Evolutionary conservation across 495 filamentous ascomycete genomes (phyloP).

Genomic region (Xylaria palmicola): DNA sequence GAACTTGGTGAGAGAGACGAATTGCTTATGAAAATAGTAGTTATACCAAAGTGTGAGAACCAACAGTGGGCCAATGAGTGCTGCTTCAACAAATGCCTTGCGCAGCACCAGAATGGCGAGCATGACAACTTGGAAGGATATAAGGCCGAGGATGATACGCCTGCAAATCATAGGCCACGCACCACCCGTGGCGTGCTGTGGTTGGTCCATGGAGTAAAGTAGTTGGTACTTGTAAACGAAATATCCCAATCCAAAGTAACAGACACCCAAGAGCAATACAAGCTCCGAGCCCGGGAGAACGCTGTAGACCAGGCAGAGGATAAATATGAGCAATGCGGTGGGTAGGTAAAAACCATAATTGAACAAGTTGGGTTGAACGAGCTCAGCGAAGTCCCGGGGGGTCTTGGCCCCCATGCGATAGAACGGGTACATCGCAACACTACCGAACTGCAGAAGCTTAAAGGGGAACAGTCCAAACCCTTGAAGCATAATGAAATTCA

Average conservation of each 20-base stretch:
- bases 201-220: slow-evolving; percentile 96
- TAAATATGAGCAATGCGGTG: slow-evolving; percentile 84
- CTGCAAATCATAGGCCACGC: slow-evolving; percentile 97
- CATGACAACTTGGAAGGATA: slow-evolving; percentile 89
- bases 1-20: slow-evolving; percentile 83
- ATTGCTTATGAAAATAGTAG: slow-evolving; percentile 70
- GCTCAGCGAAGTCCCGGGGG: slow-evolving; percentile 84
- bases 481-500: slow-evolving; percentile 93
- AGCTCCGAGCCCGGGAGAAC: slow-evolving; percentile 80
- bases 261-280: slow-evolving; percentile 76
- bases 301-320: slow-evolving; percentile 93
- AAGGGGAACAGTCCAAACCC: slow-evolving; percentile 90
- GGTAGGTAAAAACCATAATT: slow-evolving; percentile 96
- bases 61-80: slow-evolving; percentile 74
- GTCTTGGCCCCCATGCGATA: slow-evolving; percentile 76
- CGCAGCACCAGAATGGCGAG: slow-evolving; percentile 81
- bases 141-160: slow-evolving; percentile 75
- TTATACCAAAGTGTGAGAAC: slow-evolving; percentile 80
- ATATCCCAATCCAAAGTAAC: slow-evolving; percentile 86
- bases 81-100: slow-evolving; percentile 64
- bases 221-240: slow-evolving; percentile 98
- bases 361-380: slow-evolving; percentile 81
- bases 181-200: slow-evolving; percentile 88
- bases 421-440: slow-evolving; percentile 80
- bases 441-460: slow-evolving; percentile 86